A percentile compares a stretch with the other conserved stretches of the same genome.
Conservation (phyloP, 2,329 filamentous ascomycete genomes). For the Colletotrichum sp. region DNA sequence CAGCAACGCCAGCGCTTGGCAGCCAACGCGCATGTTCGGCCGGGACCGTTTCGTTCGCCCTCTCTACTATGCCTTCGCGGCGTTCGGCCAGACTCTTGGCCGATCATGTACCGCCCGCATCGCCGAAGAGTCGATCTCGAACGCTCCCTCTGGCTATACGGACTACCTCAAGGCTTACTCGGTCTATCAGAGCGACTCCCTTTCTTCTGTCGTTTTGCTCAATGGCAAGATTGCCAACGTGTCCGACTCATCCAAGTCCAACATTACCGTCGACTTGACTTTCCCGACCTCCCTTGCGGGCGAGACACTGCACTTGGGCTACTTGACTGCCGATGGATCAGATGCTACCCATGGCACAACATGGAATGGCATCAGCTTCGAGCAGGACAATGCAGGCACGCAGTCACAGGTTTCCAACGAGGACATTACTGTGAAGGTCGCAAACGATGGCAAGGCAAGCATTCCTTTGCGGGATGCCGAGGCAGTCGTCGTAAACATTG, state of each 20-base stretch:
- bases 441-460: conserved; percentile 4
- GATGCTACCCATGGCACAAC: conserved; percentile 13
- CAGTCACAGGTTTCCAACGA: neutral
- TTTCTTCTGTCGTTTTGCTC: conserved; percentile 10
- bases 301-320: conserved; percentile 6
- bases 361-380: conserved; percentile 17
- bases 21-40: conserved; percentile 16
- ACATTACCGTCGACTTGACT: neutral
- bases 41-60: conserved; percentile 17
- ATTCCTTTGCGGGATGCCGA: conserved; percentile 9
- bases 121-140: neutral
- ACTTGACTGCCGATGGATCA: conserved; percentile 12
- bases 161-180: conserved; percentile 15
- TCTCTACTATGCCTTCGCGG: conserved; percentile 16
- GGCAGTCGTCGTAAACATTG: conserved; percentile 8
- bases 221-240: conserved; percentile 18
- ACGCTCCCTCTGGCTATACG: neutral
- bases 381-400: conserved; percentile 5
- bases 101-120: conserved; percentile 13
- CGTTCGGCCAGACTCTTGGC: conserved; percentile 14
- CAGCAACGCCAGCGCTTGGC: conserved; percentile 17
- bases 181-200: conserved; percentile 2
- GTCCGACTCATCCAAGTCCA: conserved; percentile 2
- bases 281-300: conserved; percentile 9
- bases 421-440: conserved; percentile 1